Evolutionary conservation across 2,329 filamentous ascomycete genomes (phyloP), one percentile per base, ranked within the genome.

Genomic region (Fusarium dlaminii): DNA sequence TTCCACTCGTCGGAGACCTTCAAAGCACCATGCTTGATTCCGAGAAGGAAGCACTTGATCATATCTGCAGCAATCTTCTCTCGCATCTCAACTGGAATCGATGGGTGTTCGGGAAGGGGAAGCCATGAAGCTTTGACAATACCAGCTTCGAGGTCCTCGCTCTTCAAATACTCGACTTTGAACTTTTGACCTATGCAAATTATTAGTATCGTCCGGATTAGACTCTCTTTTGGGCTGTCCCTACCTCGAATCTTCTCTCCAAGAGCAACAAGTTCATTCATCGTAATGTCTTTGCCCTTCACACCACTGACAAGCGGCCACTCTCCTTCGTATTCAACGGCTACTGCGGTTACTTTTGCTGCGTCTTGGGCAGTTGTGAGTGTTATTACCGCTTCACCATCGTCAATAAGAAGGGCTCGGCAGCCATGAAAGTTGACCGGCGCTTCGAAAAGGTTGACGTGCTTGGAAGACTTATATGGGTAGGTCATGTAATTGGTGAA

Each of bases 401-500:
- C 85, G 1, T 86, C 82, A 1, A 86, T 67, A 3, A 84, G 63
- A 5, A 88, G 80, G 2, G 83, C 85, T 18, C 85, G 84, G 3
- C 81, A 78, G 11, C 82, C 77, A 18, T 83, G n/a, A 37, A 85
- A 84, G 73, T 86, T 82, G 37, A 86, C 77, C 3, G 80, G 66
- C 0, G 72, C 81, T 22, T 86, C 79, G 4, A 86, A 75, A 1
- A 82, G 79, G 3, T 80, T 73, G 1, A 90, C 74, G 37, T 87
- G 80, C 40, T 84, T 86, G 12, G 84, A 77, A 0, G 87, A 84
- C 46, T 84, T 81, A 63, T 86, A 77, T 0, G 89, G 88, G 57
- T 81, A 85, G 3, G 86, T 87, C 39, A 90, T 81, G 79, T 90
- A 90, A 77, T 91, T 83, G 30, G 87, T 75, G 75, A 90, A 89